Base-by-base conservation (phyloP, 2,329 filamentous ascomycete genomes). In the Diaporthe ampelina region DNA sequence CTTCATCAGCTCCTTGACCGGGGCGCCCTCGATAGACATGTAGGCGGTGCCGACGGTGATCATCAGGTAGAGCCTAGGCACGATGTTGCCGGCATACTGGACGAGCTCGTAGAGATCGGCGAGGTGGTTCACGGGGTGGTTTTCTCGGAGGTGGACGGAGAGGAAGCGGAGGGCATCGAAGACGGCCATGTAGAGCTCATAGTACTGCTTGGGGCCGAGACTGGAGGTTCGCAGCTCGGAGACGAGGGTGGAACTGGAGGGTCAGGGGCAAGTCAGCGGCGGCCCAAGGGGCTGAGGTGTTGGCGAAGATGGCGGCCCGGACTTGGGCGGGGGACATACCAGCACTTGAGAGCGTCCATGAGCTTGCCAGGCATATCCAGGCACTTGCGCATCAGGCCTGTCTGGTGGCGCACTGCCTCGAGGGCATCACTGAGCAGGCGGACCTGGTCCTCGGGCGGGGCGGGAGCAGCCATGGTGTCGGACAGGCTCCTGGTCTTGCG, bases 1-100 rank as follows among this genome's bases (percentile, higher is more conserved):
- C 86, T 99, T 99, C 97, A 99, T 99, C 76, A 99, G 95, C 87
- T 99, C 97, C 86, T 99, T 99, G 78, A 99, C 97, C 0, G 97
- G 97, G 74, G 97, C 97, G 88, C 98, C 97, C 80, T 97, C 94
- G 81, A 99, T 97, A 35, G 94, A 93, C 97, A 99, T 99, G 87
- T 99, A 99, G 65, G 98, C 97, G 3, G 97, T 99, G 74, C 97
- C 97, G 52, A 99, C 97, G 0, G 97, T 99, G 81, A 99, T 97
- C 97, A 99, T 99, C 75, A 99, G 92, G 83, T 99, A 99, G 76
- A 99, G 88, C 77, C 97, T 92, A 32, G 97, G 97, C 74, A 99
- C 93, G 78, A 99, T 98, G 83, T 99, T 99, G 77, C 97, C 97
- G 72, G 95, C 95, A 91, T 98, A 98, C 82, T 98, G 96, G 21